Percentiles rank a stretch among this genome's conserved stretches.
These are phyloP conservation scores for Cinnamomum chago DNA, from an alignment of 164 flowering plant genomes.

Conservation along the genomic window DNA sequence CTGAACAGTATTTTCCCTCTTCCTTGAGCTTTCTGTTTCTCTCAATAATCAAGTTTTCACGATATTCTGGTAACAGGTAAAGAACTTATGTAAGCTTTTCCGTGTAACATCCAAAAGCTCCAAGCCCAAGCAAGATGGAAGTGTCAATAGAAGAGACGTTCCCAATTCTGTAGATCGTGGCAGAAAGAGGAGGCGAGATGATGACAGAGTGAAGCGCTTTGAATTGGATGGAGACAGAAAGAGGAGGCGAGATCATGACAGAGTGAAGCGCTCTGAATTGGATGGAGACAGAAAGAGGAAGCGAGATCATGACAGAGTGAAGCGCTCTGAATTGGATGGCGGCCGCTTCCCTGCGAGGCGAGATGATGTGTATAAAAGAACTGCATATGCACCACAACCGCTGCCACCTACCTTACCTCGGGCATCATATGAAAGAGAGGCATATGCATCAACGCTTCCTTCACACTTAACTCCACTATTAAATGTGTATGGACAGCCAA, in stretches of 20 bases:
- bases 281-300: background rate
- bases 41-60: background rate
- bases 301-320: slow-evolving; percentile 1
- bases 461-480: slow-evolving; percentile 11
- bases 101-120: slow-evolving; percentile 13
- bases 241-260: background rate
- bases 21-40: background rate
- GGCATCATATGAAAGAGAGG: background rate
- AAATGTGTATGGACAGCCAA: slow-evolving; percentile 25
- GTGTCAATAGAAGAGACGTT: slow-evolving; percentile 7
- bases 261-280: background rate
- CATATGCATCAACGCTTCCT: slow-evolving; percentile 4
- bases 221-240: background rate
- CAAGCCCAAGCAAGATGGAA: slow-evolving; percentile 13
- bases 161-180: slow-evolving; percentile 8
- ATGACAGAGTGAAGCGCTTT: slow-evolving; percentile 10
- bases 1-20: background rate
- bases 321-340: background rate
- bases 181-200: slow-evolving; percentile 8
- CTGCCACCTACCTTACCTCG: slow-evolving; percentile 7
- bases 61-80: slow-evolving; percentile 34
- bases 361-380: slow-evolving; percentile 19
- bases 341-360: background rate
- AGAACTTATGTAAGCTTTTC: slow-evolving; percentile 49
- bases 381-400: slow-evolving; percentile 7